Conservation (phyloP, 164 flowering plant genomes). For the Tetracentron sinense region DNA sequence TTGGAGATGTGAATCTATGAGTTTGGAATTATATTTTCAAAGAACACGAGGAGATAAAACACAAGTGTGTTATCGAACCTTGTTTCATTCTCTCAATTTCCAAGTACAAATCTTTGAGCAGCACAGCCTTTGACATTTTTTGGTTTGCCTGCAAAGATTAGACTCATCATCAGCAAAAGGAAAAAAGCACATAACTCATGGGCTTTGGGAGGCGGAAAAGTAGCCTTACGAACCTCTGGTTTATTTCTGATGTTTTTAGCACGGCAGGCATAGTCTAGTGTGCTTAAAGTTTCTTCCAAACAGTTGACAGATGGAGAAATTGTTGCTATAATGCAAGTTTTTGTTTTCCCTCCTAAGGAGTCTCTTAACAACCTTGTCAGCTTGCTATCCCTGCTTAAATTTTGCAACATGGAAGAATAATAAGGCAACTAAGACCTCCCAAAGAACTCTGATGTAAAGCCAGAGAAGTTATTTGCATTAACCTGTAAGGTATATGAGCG, state of each 20-base stretch:
- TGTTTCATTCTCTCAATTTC: constrained; percentile 82
- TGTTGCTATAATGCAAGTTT: constrained; percentile 85
- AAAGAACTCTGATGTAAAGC: too few relatives aligned
- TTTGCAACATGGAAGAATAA: background rate
- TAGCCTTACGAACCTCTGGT: constrained; percentile 57
- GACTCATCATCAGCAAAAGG: constrained; percentile 9
- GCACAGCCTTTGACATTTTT: constrained; percentile 57
- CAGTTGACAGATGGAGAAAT: constrained; percentile 65
- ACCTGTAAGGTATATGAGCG: background rate
- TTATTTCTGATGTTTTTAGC: constrained; percentile 79
- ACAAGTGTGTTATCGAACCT: constrained; percentile 38
- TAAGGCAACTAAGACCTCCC: too few relatives aligned
- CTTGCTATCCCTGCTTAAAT: background rate
- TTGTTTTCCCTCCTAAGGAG: constrained; percentile 82
- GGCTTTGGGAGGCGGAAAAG: background rate
- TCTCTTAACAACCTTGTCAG: constrained; percentile 20
- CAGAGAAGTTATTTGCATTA: too few relatives aligned
- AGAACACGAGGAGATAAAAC: background rate
- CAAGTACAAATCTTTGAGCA: constrained; percentile 66
- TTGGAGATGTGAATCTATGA: background rate
- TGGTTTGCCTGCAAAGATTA: constrained; percentile 62
- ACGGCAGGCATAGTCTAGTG: constrained; percentile 75
- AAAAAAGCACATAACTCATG: background rate
- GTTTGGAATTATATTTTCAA: background rate
- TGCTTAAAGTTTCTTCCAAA: constrained; percentile 78